Base-by-base conservation (phyloP, 768 basidiomycete genomes). In the Suillus luteus region DNA sequence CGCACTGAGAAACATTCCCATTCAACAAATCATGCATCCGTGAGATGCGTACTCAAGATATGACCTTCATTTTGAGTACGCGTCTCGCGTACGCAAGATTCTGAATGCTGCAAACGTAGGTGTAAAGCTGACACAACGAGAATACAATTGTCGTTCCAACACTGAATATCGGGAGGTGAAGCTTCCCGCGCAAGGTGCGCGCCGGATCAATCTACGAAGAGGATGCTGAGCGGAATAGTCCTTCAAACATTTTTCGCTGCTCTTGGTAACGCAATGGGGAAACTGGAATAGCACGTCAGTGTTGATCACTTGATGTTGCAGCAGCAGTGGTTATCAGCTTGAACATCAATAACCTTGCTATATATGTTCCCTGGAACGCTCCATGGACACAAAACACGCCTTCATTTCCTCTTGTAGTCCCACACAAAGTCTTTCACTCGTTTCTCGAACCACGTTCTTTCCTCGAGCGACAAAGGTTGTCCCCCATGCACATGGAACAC, bases 401-500 rank as follows among this genome's bases (percentile, higher is more conserved):
- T 15, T 6, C 11, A 24, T 24, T 12, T 7, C 44, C 10, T n/a
- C 11, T 22, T 22, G 8, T n/a, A 46, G 44, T 46, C 44, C 37
- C 43, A n/a, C 15, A 61, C 22, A 31, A 9, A 46, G 57, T 24
- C n/a, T 6, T 27, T 43, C 38, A 43, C 49, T 14, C 3, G 62
- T 33, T 46, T 37, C 15, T 27, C 55, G 51, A 51, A 51, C 49
- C 49, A 51, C 14, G 3, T 14, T 3, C 15, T 27, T 24, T 51
- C 24, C 15, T 27, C 8, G 49, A 7, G 1, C 14, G 49, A 9
- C 8, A 27, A 33, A 15, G 49, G 58, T 9, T 51, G 22, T 58
- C 41, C 65, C 24, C 65, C 44, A 55, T 43, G 49, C 38, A 52
- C 62, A 51, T 51, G 49, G 8, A 51, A 15, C 8, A 51, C 49